These are phyloP conservation scores for Hypoxylon trugodes DNA, from an alignment of 495 filamentous ascomycete species.

Conservation along the genomic window DNA sequence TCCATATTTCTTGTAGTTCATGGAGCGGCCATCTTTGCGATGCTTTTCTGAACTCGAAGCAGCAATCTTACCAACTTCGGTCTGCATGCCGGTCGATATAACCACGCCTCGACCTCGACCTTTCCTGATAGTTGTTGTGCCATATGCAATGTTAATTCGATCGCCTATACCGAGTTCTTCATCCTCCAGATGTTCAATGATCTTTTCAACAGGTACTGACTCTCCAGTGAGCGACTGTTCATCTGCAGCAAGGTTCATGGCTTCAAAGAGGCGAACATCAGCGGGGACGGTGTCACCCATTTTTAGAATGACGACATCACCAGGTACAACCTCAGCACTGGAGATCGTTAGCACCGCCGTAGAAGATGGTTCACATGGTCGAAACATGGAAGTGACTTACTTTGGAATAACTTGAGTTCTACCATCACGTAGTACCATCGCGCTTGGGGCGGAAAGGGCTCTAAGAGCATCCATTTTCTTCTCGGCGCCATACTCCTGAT, in stretches of 20 bases:
- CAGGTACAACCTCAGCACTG: constrained; percentile 79
- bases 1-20: constrained; percentile 71
- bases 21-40: constrained; percentile 66
- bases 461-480: constrained; percentile 86
- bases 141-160: constrained; percentile 74
- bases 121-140: constrained; percentile 72
- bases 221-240: constrained; percentile 77
- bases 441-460: constrained; percentile 79
- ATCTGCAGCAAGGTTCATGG: constrained; percentile 79
- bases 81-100: constrained; percentile 77
- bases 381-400: constrained; percentile 41
- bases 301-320: constrained; percentile 81
- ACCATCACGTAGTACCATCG: constrained; percentile 78
- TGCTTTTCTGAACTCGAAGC: constrained; percentile 65
- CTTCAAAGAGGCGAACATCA: constrained; percentile 76
- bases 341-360: constrained; percentile 16
- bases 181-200: constrained; percentile 50
- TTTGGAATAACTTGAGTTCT: constrained; percentile 68
- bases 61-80: constrained; percentile 87
- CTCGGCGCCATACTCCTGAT: constrained; percentile 84
- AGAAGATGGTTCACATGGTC: not conserved
- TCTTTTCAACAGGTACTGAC: constrained; percentile 67
- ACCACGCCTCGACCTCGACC: constrained; percentile 74
- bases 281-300: constrained; percentile 87
- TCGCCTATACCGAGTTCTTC: constrained; percentile 69